Percentiles rank a stretch among this genome's conserved stretches.
Evolutionary conservation across 805 yeast genomes (phyloP).

Genomic region (Saturnispora dispora): DNA sequence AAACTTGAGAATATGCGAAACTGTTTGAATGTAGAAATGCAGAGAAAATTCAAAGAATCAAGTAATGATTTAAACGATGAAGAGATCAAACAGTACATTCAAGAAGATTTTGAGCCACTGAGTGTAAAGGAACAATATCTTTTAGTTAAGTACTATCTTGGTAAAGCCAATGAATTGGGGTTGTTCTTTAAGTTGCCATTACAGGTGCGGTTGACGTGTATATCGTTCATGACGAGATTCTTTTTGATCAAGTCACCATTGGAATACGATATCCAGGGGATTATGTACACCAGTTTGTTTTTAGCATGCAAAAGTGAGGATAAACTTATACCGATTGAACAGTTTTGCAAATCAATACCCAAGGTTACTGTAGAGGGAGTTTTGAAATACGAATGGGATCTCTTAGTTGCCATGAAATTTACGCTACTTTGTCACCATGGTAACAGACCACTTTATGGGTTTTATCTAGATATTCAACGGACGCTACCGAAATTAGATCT

Average conservation of each 20-base stretch:
- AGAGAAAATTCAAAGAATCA: conserved; percentile 15
- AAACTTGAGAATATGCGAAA: conserved; percentile 42
- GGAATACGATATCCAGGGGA: conserved; percentile 79
- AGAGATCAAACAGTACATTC: conserved; percentile 19
- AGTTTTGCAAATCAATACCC: conserved; percentile 63
- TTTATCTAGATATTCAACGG: conserved; percentile 81
- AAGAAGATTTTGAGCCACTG: conserved; percentile 30
- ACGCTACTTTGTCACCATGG: conserved; percentile 85
- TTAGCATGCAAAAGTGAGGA: conserved; percentile 91
- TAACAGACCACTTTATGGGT: conserved; percentile 84
- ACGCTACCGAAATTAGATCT: conserved; percentile 49
- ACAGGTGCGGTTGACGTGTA: conserved; percentile 81
- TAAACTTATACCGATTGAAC: conserved; percentile 74
- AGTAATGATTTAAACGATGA: conserved; percentile 13
- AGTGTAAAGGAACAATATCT: conserved; percentile 61
- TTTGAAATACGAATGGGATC: conserved; percentile 67
- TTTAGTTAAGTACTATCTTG: conserved; percentile 62
- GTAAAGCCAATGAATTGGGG: conserved; percentile 62
- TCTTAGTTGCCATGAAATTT: conserved; percentile 67
- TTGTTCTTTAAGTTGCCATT: conserved; percentile 74
- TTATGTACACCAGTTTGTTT: conserved; percentile 74
- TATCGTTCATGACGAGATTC: conserved; percentile 72
- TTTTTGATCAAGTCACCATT: conserved; percentile 72
- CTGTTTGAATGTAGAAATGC: conserved; percentile 49
- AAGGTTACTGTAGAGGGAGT: conserved; percentile 60